Evolutionary conservation across 2,329 filamentous ascomycete genomes (phyloP).

Genomic region (Fusarium clavum): DNA sequence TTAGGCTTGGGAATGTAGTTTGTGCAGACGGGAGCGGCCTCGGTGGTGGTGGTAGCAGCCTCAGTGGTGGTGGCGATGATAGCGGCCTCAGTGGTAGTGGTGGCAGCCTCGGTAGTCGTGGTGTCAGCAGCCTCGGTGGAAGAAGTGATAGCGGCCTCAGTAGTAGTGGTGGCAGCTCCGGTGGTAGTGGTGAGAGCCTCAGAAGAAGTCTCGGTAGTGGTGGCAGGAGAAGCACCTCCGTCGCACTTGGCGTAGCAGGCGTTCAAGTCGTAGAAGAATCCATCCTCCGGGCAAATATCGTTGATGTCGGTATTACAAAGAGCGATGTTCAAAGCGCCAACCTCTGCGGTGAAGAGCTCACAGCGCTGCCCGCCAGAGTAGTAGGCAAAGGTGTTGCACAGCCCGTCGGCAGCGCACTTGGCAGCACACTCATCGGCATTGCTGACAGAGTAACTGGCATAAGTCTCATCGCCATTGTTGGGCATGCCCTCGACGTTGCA

Average conservation of each 20-base stretch:
- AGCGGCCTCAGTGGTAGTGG: background rate
- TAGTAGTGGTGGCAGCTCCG: background rate
- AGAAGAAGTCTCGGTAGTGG: background rate
- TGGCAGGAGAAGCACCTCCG: conserved; percentile 5
- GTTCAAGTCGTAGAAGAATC: background rate
- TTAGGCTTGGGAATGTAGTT: conserved; percentile 6
- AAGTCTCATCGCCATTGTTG: too few species aligned
- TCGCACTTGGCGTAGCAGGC: conserved; percentile 9
- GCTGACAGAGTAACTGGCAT: background rate
- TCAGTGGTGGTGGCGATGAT: background rate
- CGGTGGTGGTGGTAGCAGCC: conserved; percentile 12
- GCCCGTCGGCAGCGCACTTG: background rate
- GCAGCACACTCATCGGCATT: background rate
- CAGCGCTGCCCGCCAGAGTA: background rate
- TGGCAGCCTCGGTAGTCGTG: background rate
- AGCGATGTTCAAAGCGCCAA: background rate
- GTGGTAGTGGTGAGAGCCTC: background rate
- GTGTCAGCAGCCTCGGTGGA: too few species aligned
- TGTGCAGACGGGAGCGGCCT: conserved; percentile 23
- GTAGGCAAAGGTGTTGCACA: background rate
- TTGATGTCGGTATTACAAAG: background rate
- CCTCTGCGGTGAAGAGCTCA: background rate
- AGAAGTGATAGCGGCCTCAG: background rate
- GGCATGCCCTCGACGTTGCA: background rate
- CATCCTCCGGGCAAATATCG: background rate